These are phyloP conservation scores for Monascus ruber DNA, from an alignment of 2,329 filamentous ascomycete genomes.

Conservation along the genomic window DNA sequence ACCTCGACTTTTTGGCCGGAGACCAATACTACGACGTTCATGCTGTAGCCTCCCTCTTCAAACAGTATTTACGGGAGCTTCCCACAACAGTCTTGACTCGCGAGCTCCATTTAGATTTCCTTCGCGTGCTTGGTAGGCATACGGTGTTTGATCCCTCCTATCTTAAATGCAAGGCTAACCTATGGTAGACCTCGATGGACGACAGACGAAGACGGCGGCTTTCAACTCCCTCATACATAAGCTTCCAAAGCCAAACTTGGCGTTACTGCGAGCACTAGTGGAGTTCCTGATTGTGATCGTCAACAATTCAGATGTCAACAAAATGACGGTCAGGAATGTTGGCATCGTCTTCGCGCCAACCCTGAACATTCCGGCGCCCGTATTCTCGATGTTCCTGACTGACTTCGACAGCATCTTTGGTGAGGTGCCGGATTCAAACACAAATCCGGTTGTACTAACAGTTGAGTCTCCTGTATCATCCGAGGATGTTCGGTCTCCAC, in stretches of 20 bases:
- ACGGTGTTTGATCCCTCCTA: not conserved
- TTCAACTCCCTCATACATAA: conserved; percentile 69
- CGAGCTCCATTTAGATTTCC: conserved; percentile 80
- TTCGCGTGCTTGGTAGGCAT: conserved; percentile 56
- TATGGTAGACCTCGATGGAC: conserved; percentile 55
- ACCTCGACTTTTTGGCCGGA: conserved; percentile 69
- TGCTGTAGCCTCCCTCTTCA: conserved; percentile 85
- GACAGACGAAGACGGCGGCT: conserved; percentile 62
- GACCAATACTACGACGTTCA: conserved; percentile 90
- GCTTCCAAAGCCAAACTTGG: conserved; percentile 68
- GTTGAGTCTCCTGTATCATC: conserved; percentile 32
- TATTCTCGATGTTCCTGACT: conserved; percentile 87
- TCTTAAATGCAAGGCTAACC: conserved; percentile 1
- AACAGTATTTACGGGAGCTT: conserved; percentile 85
- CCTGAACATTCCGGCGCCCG: conserved; percentile 85
- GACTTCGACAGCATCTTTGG: conserved; percentile 83
- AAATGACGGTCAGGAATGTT: conserved; percentile 96
- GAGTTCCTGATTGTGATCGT: conserved; percentile 86
- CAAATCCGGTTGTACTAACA: conserved; percentile 31
- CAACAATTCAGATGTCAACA: conserved; percentile 80
- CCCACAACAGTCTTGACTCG: conserved; percentile 83
- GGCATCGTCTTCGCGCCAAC: conserved; percentile 98
- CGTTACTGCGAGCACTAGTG: conserved; percentile 72
- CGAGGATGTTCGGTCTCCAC: conserved; percentile 52
- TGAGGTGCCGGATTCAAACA: conserved; percentile 42